Conservation (phyloP, 2,329 filamentous ascomycete genomes). For the Pezicula carpinea region DNA sequence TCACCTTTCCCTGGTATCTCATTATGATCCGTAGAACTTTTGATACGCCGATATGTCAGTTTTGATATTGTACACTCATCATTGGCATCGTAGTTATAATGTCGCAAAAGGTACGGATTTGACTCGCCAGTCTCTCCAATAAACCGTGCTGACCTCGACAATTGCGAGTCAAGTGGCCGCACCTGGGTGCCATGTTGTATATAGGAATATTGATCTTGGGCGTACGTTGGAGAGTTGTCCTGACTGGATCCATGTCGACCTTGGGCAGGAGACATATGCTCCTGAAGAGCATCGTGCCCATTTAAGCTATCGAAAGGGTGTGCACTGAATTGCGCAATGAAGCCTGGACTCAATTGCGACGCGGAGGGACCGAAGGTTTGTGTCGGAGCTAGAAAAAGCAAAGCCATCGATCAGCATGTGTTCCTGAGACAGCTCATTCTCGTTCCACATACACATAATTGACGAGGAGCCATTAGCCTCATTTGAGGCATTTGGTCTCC, state of each 20-base stretch:
- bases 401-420: conserved; percentile 10
- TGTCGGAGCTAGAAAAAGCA: conserved; percentile 12
- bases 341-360: conserved; percentile 23
- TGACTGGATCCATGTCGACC: conserved; percentile 18
- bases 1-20: conserved; percentile 18
- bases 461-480: background rate
- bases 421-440: background rate
- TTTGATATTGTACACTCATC: conserved; percentile 29
- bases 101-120: conserved; percentile 26
- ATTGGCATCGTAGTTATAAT: conserved; percentile 26
- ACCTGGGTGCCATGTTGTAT: conserved; percentile 23
- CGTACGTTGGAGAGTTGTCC: conserved; percentile 16
- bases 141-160: conserved; percentile 22
- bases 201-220: conserved; percentile 1
- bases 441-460: background rate
- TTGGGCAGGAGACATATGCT: conserved; percentile 18
- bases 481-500: conserved; percentile 19
- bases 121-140: conserved; percentile 30
- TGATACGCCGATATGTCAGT: conserved; percentile 26
- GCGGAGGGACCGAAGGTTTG: conserved; percentile 21
- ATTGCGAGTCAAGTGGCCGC: conserved; percentile 23
- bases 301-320: conserved; percentile 20
- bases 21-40: conserved; percentile 16
- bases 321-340: conserved; percentile 25
- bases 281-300: conserved; percentile 17